Evolutionary conservation across 1,284 basidiomycete genomes (phyloP), one percentile per base, ranked within the genome.

Genomic region (Moesziomyces antarcticus): DNA sequence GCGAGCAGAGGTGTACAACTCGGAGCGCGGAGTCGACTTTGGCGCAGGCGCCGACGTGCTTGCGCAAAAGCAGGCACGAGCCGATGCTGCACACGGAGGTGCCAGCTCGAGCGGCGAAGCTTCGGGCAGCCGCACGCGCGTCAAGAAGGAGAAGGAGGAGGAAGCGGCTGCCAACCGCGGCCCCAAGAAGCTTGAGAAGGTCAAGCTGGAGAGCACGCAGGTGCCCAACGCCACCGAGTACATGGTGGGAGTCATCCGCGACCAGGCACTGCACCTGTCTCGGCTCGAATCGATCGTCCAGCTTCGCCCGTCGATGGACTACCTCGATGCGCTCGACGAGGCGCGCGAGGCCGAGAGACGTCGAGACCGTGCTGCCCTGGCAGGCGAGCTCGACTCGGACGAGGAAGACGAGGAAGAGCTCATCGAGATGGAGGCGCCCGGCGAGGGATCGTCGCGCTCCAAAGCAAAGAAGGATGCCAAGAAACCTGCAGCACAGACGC

Each of bases 231-330:
- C 73, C 22, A 82, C 82, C 37, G 55, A 73, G n/a, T 83, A 83
- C 63, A 74, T 82, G 70, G 71, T 83, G 18, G 81, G 82, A 40
- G 76, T 79, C 24, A 76, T 83, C 20, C 60, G 73, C 6, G 68
- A 82, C 43, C 74, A 73, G 44, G 81, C 80, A 8, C 66, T 83
- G 13, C 82, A 83, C 44, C 72, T 83, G 9, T 76, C 80, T 0
- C 78, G 78, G 4, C 60, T 83, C 22, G 64, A 78, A 37, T 73
- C 77, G 14, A 68, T 80, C 22, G 62, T 77, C 7, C 82, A 83
- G 56, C 58, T 83, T 20, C 72, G 82, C 8, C 82, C 82, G 5
- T 82, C 81, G 52, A 77, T 83, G 77, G 79, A 81, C 63, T 81
- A 83, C 48, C 73, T 83, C 42, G 82, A 83, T 47, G 75, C 73